phyloP scores from a whole-genome alignment of 75 land plant species.

The Cupressus sempervirens region DNA sequence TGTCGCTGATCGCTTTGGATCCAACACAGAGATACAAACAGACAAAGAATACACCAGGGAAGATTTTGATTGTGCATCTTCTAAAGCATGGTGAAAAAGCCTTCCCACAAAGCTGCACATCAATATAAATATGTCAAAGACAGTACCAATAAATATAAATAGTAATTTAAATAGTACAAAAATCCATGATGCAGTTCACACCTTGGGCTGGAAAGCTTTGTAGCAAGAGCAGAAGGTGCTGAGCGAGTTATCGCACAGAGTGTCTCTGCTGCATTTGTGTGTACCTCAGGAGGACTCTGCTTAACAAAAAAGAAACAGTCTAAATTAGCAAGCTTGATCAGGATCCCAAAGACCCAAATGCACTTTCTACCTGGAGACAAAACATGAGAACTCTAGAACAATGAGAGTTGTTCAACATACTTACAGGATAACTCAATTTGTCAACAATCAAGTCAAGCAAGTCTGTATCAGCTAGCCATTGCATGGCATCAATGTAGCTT shows the following conservation, averaged over 20 bases:
- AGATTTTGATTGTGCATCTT: constrained; percentile 43
- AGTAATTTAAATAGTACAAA: not conserved
- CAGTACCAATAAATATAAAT: constrained; percentile 4
- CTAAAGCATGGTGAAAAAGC: constrained; percentile 39
- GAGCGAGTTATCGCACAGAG: constrained; percentile 80
- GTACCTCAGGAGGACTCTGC: constrained; percentile 85
- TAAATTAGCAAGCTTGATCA: not conserved
- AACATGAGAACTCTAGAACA: not conserved
- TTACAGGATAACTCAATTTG: constrained; percentile 85
- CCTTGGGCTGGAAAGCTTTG: constrained; percentile 86
- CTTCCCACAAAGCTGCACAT: constrained; percentile 50
- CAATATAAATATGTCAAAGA: not conserved
- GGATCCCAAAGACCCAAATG: not conserved
- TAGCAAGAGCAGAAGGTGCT: constrained; percentile 76
- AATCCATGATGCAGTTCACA: constrained; percentile 2
- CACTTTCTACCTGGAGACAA: not conserved
- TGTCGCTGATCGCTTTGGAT: constrained; percentile 33
- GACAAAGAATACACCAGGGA: constrained; percentile 38
- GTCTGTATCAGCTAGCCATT: constrained; percentile 78
- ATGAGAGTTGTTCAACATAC: constrained; percentile 9
- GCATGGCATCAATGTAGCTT: constrained; percentile 67
- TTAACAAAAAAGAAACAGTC: not conserved
- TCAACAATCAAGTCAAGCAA: constrained; percentile 93
- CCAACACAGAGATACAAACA: constrained; percentile 54
- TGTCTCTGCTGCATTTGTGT: constrained; percentile 89